A percentile compares a stretch with the other conserved stretches of the same genome.
These are phyloP conservation scores for Spathaspora hagerdaliae DNA, from an alignment of 805 yeast genomes.

Conservation along the genomic window DNA sequence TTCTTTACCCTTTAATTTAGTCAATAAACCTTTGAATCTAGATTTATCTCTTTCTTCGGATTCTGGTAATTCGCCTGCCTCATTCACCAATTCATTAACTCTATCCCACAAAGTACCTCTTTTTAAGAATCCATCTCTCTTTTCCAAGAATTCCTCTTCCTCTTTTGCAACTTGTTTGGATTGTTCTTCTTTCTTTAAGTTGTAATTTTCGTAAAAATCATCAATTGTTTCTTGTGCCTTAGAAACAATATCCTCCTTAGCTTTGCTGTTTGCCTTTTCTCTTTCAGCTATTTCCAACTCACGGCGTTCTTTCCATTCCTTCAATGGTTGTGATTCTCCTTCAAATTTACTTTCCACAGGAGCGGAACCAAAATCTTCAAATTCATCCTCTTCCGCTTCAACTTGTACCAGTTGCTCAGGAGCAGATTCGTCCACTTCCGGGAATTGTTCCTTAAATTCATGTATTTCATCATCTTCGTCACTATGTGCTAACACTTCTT, in stretches of 20 bases:
- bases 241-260: conserved; percentile 60
- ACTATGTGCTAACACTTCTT: conserved; percentile 33
- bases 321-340: conserved; percentile 49
- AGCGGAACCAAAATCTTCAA: conserved; percentile 23
- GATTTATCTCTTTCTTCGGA: conserved; percentile 61
- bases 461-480: conserved; percentile 44
- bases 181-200: conserved; percentile 71
- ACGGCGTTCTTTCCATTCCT: conserved; percentile 79
- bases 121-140: conserved; percentile 63
- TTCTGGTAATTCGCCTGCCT: conserved; percentile 35
- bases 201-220: conserved; percentile 89
- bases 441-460: conserved; percentile 63
- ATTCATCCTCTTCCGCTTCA: conserved; percentile 38
- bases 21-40: conserved; percentile 62
- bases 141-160: conserved; percentile 64
- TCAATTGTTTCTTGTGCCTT: conserved; percentile 83
- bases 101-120: conserved; percentile 58
- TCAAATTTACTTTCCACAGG: conserved; percentile 10
- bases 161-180: conserved; percentile 61
- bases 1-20: conserved; percentile 62
- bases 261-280: conserved; percentile 65
- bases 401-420: conserved; percentile 14
- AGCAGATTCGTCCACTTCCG: conserved; percentile 39
- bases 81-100: conserved; percentile 47
- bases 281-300: conserved; percentile 74